Evolutionary conservation across 2,329 filamentous ascomycete genomes (phyloP), one percentile per base, ranked within the genome.

Genomic region (Pseudogymnoascus sp.): DNA sequence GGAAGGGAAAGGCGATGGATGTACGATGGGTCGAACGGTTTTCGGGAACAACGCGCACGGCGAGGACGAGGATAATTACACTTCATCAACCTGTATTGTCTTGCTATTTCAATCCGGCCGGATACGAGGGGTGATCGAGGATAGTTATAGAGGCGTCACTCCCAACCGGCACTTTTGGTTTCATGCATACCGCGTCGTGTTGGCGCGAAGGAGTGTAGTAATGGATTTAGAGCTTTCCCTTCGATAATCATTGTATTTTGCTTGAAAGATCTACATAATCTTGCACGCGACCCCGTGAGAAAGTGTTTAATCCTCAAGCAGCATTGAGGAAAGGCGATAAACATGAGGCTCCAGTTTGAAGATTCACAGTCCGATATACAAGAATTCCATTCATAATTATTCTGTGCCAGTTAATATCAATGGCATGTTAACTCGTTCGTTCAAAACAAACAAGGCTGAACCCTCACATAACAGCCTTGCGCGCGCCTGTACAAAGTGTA

Each of bases 1-100:
- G 59, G 38, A 41, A 60, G 38, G 59, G 38, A 41, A 60, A 38
- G 59, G 59, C 33, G 35, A 38, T 11, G 59, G 38, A 60, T 60
- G 59, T 60, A 60, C 59, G 59, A 60, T 60, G 59, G 38, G 59
- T 56, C 50, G 50, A 56, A 56, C n/a, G 50, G 50, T 56, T 33
- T 56, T 33, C 50, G 50, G 50, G 50, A 56, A 33, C 50, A 56
- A 33, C 50, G 50, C 50, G 50, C 50, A 33, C 50, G 10, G 50
- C 26, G 28, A 56, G 28, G 50, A 56, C 50, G 50, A 56, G 50
- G 50, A 56, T 56, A 56, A 33, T 56, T 56, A 56, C 50, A 56
- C 50, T 56, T 56, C 50, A 56, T 33, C 50, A 56, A 56, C 50
- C 50, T 56, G 50, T 56, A 56, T 56, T 56, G 50, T 56, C 50